Base-by-base conservation (phyloP, 2,329 filamentous ascomycete genomes). In the Aspergillus latus region DNA sequence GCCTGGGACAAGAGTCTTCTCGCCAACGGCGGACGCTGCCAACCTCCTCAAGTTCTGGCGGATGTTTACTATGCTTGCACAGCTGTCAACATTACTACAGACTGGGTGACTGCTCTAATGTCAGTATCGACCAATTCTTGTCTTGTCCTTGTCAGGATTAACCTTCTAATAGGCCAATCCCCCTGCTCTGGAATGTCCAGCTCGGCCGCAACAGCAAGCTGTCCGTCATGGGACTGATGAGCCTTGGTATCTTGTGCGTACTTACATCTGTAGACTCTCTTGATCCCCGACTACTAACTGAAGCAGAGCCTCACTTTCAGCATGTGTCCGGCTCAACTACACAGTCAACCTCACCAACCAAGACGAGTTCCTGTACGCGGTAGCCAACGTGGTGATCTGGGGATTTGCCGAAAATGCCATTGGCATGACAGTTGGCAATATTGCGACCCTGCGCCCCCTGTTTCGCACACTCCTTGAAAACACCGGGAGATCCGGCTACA, bases 371-470 rank as follows among this genome's bases (percentile, higher is more conserved):
- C 71, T 78, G 64, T 76, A 66, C 63, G 64, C 68, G 52, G 72
- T 74, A 7, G 74, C 74, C 37, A 72, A 74, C 45, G 76, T 78
- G 34, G 74, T 73, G 0, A 69, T 78, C 50, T 80, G 77, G 77
- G 78, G 77, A 3, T 72, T 80, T 30, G 71, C 80, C 26, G 80
- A 81, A 58, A 76, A 78, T 32, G 80, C 77, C 8, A 78, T 76
- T n/a, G 80, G 79, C 15, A 79, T 82, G 59, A 72, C 77, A 5
- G 78, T 80, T 10, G 78, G 77, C 2, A 80, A 77, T 5, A 68
- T 78, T 36, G 76, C 77, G 5, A 74, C 77, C 3, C 71, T 80
- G 1, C 76, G 78, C 0, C 78, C 78, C 1, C 64, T 81, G 5
- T 70, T 80, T 50, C 64, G 65, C 50, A 56, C 69, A 26, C 50